Percentiles rank a stretch among this genome's conserved stretches.
Conservation (phyloP, 805 yeast genomes). For the Pichia californica region DNA sequence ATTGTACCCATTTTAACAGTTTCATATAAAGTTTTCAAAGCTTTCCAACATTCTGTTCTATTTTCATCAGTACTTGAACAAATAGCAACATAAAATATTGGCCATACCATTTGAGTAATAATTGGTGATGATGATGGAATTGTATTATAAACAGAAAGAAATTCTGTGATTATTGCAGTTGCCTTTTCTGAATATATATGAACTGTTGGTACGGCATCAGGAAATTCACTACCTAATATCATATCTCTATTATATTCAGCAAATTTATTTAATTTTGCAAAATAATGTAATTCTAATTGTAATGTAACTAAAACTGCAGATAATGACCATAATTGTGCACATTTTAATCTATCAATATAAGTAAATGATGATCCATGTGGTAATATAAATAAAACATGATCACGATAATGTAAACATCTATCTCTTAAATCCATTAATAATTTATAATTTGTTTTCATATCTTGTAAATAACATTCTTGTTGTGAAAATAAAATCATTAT, state of each 20-base stretch:
- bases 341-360: constrained; percentile 37
- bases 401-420: constrained; percentile 35
- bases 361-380: constrained; percentile 21
- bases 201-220: constrained; percentile 9
- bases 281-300: constrained; percentile 10
- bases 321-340: constrained; percentile 54
- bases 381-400: constrained; percentile 33
- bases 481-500: constrained; percentile 3
- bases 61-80: constrained; percentile 34
- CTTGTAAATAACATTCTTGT: not conserved
- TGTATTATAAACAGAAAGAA: constrained; percentile 39
- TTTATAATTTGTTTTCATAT: not conserved
- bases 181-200: constrained; percentile 23
- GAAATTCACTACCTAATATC: not conserved
- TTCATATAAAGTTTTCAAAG: constrained; percentile 37
- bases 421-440: constrained; percentile 4
- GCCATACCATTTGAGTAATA: constrained; percentile 61
- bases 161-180: constrained; percentile 35
- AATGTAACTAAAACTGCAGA: constrained; percentile 19
- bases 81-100: constrained; percentile 45
- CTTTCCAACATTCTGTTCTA: constrained; percentile 24
- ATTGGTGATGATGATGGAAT: constrained; percentile 41
- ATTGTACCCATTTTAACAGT: constrained; percentile 53
- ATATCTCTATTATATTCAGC: constrained; percentile 4
- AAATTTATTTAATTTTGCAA: not conserved